phyloP scores from a whole-genome alignment of 441 rosid genomes.

The Aquilaria agallochum region DNA sequence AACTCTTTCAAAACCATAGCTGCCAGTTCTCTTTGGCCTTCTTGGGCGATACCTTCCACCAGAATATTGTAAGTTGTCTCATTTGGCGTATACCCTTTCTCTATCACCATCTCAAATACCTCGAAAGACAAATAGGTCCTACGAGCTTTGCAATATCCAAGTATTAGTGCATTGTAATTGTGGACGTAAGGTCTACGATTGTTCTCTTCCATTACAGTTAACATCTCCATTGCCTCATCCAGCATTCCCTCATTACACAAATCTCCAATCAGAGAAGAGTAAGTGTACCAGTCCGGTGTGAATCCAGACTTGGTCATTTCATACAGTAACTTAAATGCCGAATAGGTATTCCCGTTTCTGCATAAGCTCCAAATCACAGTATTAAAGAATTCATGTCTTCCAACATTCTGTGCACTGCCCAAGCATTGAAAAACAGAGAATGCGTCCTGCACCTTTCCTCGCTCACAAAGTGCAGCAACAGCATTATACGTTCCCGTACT shows the following conservation, averaged over 20 bases:
- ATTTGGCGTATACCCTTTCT: slow-evolving; percentile 56
- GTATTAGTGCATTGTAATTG: slow-evolving; percentile 70
- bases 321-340: slow-evolving; percentile 68
- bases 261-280: slow-evolving; percentile 78
- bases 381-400: slow-evolving; percentile 53
- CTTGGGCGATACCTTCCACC: slow-evolving; percentile 75
- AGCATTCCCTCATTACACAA: slow-evolving; percentile 78
- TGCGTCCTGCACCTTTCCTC: slow-evolving; percentile 58
- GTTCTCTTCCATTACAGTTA: slow-evolving; percentile 58
- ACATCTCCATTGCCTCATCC: slow-evolving; percentile 55
- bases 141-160: slow-evolving; percentile 58
- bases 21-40: slow-evolving; percentile 52
- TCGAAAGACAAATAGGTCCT: slow-evolving; percentile 65
- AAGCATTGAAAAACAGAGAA: slow-evolving; percentile 70
- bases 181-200: slow-evolving; percentile 44
- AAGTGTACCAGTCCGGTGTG: slow-evolving; percentile 60
- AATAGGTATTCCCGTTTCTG: slow-evolving; percentile 70
- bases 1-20: slow-evolving; percentile 61
- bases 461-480: slow-evolving; percentile 49
- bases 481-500: slow-evolving; percentile 80
- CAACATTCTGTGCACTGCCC: slow-evolving; percentile 39
- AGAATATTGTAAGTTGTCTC: slow-evolving; percentile 68
- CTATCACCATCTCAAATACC: slow-evolving; percentile 66
- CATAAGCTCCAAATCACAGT: slow-evolving; percentile 58
- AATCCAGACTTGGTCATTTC: slow-evolving; percentile 69